These are phyloP conservation scores for Claviceps purpurea DNA, from an alignment of 2,329 filamentous ascomycete genomes.

Conservation along the genomic window DNA sequence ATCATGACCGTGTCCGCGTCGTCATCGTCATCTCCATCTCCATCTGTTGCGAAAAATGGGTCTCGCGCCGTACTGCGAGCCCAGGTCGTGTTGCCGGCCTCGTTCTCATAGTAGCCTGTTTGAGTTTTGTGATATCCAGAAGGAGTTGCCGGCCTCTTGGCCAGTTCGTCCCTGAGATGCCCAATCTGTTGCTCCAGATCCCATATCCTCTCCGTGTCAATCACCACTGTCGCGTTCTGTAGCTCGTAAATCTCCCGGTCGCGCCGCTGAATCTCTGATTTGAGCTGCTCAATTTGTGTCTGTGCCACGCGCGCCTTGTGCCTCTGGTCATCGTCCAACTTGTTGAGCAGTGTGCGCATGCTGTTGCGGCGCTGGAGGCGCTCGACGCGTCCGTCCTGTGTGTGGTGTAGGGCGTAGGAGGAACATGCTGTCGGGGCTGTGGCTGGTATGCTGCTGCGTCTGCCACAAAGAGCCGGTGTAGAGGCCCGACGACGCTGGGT, in stretches of 20 bases:
- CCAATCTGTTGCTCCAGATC: constrained; percentile 27
- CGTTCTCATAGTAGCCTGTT: background rate
- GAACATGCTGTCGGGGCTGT: background rate
- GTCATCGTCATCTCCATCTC: background rate
- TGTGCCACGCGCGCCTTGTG: constrained; percentile 24
- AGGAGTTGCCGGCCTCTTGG: constrained; percentile 9
- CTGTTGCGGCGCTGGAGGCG: constrained; percentile 38
- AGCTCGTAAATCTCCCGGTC: constrained; percentile 41
- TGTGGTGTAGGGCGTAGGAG: constrained; percentile 33
- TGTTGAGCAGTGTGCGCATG: constrained; percentile 45
- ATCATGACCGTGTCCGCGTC: constrained; percentile 20
- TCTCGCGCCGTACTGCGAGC: background rate
- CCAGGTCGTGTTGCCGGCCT: constrained; percentile 5
- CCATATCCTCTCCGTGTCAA: constrained; percentile 34
- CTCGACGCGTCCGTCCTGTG: constrained; percentile 43
- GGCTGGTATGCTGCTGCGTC: constrained; percentile 7
- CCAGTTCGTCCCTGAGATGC: constrained; percentile 21
- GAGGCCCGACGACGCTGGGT: constrained; percentile 26
- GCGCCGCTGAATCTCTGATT: constrained; percentile 31
- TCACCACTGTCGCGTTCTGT: constrained; percentile 33
- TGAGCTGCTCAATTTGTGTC: constrained; percentile 36
- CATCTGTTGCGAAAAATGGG: background rate
- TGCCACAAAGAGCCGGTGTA: constrained; percentile 18
- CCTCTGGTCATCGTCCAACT: constrained; percentile 33
- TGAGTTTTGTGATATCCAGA: too few relatives aligned